Percentiles rank a stretch among this genome's conserved stretches.
phyloP scores from a whole-genome alignment of 2,329 filamentous ascomycete species.

The Pseudocercospora fuligena region DNA sequence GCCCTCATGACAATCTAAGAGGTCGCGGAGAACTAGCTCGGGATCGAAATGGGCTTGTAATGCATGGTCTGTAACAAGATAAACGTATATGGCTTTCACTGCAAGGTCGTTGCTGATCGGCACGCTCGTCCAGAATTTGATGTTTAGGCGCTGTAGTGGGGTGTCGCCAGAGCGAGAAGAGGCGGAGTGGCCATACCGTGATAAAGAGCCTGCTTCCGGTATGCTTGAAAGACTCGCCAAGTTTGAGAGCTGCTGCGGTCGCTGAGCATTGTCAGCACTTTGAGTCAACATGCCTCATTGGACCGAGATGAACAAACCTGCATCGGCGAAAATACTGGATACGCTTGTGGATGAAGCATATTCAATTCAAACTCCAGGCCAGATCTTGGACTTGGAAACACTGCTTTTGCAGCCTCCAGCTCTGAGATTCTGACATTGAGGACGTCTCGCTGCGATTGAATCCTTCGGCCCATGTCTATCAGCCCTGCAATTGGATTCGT shows the following conservation, averaged over 20 bases:
- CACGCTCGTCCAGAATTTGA: slow-evolving; percentile 14
- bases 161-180: too few relatives aligned
- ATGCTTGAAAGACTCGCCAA: background rate
- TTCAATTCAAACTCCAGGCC: slow-evolving; percentile 16
- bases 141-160: background rate
- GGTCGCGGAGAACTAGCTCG: slow-evolving; percentile 10
- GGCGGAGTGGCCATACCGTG: background rate
- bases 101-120: slow-evolving; percentile 8
- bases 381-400: slow-evolving; percentile 14
- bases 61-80: slow-evolving; percentile 12
- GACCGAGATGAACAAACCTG: background rate
- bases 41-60: slow-evolving; percentile 8
- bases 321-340: slow-evolving; percentile 7
- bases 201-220: background rate
- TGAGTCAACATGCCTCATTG: background rate
- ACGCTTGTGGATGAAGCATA: slow-evolving; percentile 8
- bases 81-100: slow-evolving; percentile 1
- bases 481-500: slow-evolving; percentile 7
- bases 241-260: background rate
- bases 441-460: slow-evolving; percentile 8
- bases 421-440: slow-evolving; percentile 8
- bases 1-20: background rate
- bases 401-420: slow-evolving; percentile 12
- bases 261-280: background rate
- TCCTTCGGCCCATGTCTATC: slow-evolving; percentile 7